A percentile compares a stretch with the other conserved stretches of the same genome.
phyloP scores from a whole-genome alignment of 176 grass and related monocot genomes.

The Avena eriantha region DNA sequence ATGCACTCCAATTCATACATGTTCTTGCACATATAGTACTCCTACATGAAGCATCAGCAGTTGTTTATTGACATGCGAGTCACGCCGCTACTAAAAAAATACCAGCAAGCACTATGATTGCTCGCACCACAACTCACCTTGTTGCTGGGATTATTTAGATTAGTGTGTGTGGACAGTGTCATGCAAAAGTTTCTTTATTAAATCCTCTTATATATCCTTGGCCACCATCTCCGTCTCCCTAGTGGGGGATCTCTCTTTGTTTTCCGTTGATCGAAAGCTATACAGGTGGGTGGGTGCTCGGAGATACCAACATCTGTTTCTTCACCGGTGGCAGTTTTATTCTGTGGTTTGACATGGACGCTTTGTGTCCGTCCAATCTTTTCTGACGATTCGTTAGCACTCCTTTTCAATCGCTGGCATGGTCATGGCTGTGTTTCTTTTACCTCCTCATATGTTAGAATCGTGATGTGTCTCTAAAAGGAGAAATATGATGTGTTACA shows the following conservation, averaged over 20 bases:
- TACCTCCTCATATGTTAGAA: not conserved
- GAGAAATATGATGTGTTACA: not conserved
- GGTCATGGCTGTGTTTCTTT: not conserved
- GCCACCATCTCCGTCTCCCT: not conserved
- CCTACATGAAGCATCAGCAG: not conserved
- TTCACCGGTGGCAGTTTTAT: not conserved
- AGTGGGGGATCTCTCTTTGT: not conserved
- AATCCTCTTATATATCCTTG: slow-evolving; percentile 9
- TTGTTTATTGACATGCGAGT: slow-evolving; percentile 19
- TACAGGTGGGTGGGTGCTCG: not conserved
- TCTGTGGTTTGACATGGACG: not conserved
- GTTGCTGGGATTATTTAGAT: not conserved
- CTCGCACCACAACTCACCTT: not conserved
- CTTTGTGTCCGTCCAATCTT: slow-evolving; percentile 16
- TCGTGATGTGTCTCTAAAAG: not conserved
- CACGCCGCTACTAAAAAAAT: slow-evolving; percentile 2
- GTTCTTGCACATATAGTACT: too few species aligned
- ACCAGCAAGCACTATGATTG: not conserved
- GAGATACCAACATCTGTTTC: slow-evolving; percentile 33
- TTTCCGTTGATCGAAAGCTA: not conserved
- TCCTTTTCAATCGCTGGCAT: not conserved
- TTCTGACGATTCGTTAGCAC: not conserved
- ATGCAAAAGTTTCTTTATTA: slow-evolving; percentile 28
- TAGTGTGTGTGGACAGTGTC: slow-evolving; percentile 1
- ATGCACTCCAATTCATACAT: too few species aligned